Evolutionary conservation across 345 rosid species (phyloP), one percentile per base, ranked within the genome.

Genomic region (Sisymbrium irio): DNA sequence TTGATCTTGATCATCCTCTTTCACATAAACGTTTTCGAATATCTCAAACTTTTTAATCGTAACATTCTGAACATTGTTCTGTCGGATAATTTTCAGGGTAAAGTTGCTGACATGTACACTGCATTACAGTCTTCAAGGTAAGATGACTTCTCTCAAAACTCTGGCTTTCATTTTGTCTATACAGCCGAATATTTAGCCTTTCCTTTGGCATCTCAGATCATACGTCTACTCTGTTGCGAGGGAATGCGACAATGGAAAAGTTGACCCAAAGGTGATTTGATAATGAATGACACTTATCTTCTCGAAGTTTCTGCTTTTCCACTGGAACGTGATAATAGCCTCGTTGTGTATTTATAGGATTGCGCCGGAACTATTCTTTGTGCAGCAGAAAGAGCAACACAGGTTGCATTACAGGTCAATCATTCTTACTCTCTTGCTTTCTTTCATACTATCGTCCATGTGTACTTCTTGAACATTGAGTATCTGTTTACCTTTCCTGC

Each of bases 381-480:
- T 69, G 92, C 97, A 64, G 95, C 96, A 1, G 98, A 94, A 88
- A 83, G 96, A 80, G 98, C 91, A 67, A 94, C 98, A 8, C 98
- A 89, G 78, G 96, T 91, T 58, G 89, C 98, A 72, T 77, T 94
- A 83, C 98, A 94, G 98, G 98, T 94, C 54, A 82, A 65, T 9
- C 64, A 53, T 33, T 30, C 18, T 27, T 46, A 32, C 67, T 45
- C 28, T 37, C 20, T 18, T 57, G 69, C 51, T 27, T 50, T 9
- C 19, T 47, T 54, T 39, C 28, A 6, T 18, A 37, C 25, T 22
- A 1, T 41, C 46, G 4, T 22, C 32, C 36, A 15, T 63, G 25
- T 17, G 11, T 39, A 32, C 7, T 41, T 63, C 45, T 62, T 39
- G 10, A 74, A 55, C 63, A 30, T 46, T 42, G n/a, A 33, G 37